These are phyloP conservation scores for Pisolithus thermaeus DNA, from an alignment of 1,284 basidiomycete genomes.

Conservation along the genomic window DNA sequence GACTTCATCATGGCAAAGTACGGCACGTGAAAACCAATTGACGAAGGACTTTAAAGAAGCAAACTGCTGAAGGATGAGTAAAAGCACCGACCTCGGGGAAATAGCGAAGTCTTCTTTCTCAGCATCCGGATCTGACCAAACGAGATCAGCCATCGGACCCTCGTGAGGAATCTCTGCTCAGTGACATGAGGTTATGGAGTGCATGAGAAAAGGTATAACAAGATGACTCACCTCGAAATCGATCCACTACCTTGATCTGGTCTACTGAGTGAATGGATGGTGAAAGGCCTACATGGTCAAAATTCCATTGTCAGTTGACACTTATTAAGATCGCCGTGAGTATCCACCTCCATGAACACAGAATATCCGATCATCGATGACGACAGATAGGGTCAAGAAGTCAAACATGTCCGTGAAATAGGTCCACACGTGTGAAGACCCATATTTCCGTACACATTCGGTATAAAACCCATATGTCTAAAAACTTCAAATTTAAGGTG, in stretches of 20 bases:
- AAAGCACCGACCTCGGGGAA: conserved; percentile 74
- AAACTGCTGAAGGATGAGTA: conserved; percentile 10
- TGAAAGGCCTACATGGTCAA: conserved; percentile 63
- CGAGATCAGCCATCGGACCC: conserved; percentile 99
- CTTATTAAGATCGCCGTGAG: conserved; percentile 15
- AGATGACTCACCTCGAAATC: conserved; percentile 70
- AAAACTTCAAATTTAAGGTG: conserved; percentile 11
- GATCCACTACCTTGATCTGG: conserved; percentile 98
- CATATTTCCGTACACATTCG: conserved; percentile 97
- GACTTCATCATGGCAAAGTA: background rate
- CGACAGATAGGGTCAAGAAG: conserved; percentile 94
- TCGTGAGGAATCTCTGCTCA: conserved; percentile 94
- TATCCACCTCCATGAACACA: conserved; percentile 90
- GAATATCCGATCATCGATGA: conserved; percentile 99
- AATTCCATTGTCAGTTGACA: conserved; percentile 5
- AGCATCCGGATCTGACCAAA: conserved; percentile 99
- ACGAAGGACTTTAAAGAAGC: conserved; percentile 7
- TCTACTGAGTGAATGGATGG: conserved; percentile 99
- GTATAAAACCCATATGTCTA: conserved; percentile 99
- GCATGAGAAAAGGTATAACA: conserved; percentile 12
- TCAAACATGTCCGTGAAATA: conserved; percentile 99
- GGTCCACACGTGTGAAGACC: conserved; percentile 94
- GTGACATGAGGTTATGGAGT: conserved; percentile 19
- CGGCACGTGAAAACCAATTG: background rate
- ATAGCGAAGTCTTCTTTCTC: conserved; percentile 99